These are phyloP conservation scores for Selaginella moellendorffii DNA, from an alignment of 75 land plant species.

Conservation along the genomic window DNA sequence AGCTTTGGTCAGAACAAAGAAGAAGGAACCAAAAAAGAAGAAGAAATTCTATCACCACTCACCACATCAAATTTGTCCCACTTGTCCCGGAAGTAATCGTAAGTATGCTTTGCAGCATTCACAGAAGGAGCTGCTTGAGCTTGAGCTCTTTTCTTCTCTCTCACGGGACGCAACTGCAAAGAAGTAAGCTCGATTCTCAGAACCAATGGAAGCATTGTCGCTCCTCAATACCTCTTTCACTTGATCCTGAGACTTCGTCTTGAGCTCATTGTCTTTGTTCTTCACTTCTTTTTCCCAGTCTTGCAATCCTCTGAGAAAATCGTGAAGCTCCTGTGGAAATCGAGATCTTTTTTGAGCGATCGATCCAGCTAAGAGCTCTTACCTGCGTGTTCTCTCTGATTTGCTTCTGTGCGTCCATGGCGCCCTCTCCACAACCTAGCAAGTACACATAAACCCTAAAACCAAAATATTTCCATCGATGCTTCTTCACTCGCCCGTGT, in stretches of 20 bases:
- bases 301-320: slow-evolving; percentile 61
- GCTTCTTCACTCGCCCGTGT: not conserved
- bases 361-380: not conserved
- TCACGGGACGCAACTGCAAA: not conserved
- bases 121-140: not conserved
- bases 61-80: slow-evolving; percentile 49
- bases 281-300: slow-evolving; percentile 54
- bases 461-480: not conserved
- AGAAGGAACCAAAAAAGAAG: slow-evolving; percentile 8
- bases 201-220: not conserved
- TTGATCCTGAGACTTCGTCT: slow-evolving; percentile 12
- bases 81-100: slow-evolving; percentile 28
- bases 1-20: not conserved
- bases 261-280: slow-evolving; percentile 49
- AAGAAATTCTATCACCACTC: slow-evolving; percentile 2
- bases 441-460: too few species aligned
- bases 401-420: slow-evolving; percentile 19
- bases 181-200: not conserved
- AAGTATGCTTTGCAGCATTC: slow-evolving; percentile 27
- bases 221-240: slow-evolving; percentile 20
- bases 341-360: not conserved
- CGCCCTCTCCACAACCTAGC: too few species aligned
- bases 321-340: slow-evolving; percentile 57
- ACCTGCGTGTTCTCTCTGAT: slow-evolving; percentile 25
- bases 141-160: slow-evolving; percentile 5